Evolutionary conservation across 768 basidiomycete genomes (phyloP), one percentile per base, ranked within the genome.

Genomic region (Collybiopsis luxurians): DNA sequence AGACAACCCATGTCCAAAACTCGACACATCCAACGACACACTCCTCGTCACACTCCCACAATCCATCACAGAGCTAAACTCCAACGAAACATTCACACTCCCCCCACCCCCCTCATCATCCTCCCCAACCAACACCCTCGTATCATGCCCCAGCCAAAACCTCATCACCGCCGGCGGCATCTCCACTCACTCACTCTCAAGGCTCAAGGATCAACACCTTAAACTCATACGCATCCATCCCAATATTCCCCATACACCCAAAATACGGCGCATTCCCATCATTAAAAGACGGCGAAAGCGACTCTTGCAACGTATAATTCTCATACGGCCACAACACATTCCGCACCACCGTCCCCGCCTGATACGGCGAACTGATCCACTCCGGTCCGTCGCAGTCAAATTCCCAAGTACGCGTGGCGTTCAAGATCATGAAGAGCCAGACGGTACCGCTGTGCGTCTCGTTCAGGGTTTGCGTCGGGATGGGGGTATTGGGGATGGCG

Each of bases 381-480:
- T 74, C 63, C 1, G 36, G 43, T 11, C 72, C 58, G 13, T 67
- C 71, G 71, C 95, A 97, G 61, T 85, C 73, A 64, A 75, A 83
- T n/a, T 74, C 66, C 72, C 86, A 94, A 0, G 84, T 80, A 57
- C 74, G 71, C 3, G 94, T 90, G 44, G 64, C 47, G 63, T 97
- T 97, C 74, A 90, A 86, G 71, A 96, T 97, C 71, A 84, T 95
- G 4, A 97, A 71, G 64, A 96, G 51, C 92, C 92, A 95, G 55
- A 95, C 78, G 60, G 88, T 85, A 55, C 86, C 85, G 10, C 76
- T 76, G 66, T 81, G 78, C 24, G 65, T 75, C 6, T 89, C 89
- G 1, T 71, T 74, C 52, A 92, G 77, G 4, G 66, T 81, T 68
- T 95, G 92, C n/a, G 79, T 71, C n/a, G n/a, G n/a, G n/a, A n/a